Conservation (phyloP, 805 yeast species). For the Wickerhamiella musiphila region DNA sequence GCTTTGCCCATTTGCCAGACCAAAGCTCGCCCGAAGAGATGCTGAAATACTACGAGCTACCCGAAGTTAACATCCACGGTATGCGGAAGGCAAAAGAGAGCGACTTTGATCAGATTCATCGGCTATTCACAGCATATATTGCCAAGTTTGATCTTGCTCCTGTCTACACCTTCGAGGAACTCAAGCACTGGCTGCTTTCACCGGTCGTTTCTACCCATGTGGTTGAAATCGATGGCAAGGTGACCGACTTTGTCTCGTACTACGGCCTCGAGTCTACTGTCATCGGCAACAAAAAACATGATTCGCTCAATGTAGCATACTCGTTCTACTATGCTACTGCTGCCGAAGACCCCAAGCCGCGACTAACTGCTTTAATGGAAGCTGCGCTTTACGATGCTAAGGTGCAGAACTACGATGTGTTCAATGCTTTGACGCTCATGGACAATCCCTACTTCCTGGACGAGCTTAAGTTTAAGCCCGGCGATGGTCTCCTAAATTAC, state of each 20-base stretch:
- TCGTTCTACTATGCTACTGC: conserved; percentile 69
- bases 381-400: conserved; percentile 70
- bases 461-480: conserved; percentile 73
- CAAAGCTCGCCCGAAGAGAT: conserved; percentile 48
- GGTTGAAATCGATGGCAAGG: conserved; percentile 37
- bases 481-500: conserved; percentile 83
- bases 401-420: conserved; percentile 59
- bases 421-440: conserved; percentile 81
- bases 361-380: conserved; percentile 43
- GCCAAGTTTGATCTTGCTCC: conserved; percentile 57
- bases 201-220: conserved; percentile 51
- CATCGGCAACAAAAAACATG: conserved; percentile 40
- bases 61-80: conserved; percentile 33
- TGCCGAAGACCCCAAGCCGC: conserved; percentile 35
- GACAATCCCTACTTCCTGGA: conserved; percentile 76
- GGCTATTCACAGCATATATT: conserved; percentile 46
- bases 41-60: conserved; percentile 44
- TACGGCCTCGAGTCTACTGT: conserved; percentile 80
- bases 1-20: conserved; percentile 67
- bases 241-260: conserved; percentile 82
- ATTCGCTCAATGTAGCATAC: conserved; percentile 70
- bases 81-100: conserved; percentile 36
- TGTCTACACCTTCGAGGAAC: conserved; percentile 46
- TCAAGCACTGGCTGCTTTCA: conserved; percentile 59
- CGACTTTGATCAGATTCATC: conserved; percentile 50